Base-by-base conservation (phyloP, 805 yeast genomes). In the Saccharomyces paradoxus region DNA sequence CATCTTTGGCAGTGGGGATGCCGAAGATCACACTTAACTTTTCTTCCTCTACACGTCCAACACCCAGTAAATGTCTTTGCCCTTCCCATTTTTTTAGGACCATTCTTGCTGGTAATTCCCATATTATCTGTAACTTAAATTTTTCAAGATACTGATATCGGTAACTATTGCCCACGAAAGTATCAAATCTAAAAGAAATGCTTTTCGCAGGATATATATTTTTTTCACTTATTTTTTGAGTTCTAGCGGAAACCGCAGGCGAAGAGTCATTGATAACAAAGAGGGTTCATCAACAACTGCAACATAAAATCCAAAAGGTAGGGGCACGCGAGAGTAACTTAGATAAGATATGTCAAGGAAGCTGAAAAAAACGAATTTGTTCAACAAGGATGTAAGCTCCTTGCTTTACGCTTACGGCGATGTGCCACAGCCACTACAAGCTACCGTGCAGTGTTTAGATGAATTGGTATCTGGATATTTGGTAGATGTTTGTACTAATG, bases 1-100 rank as follows among this genome's bases (percentile, higher is more conserved):
- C 97, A 90, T 55, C 87, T 77, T n/a, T 69, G 65, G 69, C 97
- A 90, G 13, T 71, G 66, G 0, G 97, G 97, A 58, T 77, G 78
- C 14, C 76, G 73, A 54, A 86, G 73, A 66, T 89, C 96, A 69
- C 97, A 90, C 55, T 87, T 83, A 50, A 89, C 84, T 68, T 89
- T 87, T 48, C 96, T 70, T 14, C 84, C 74, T 48, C 96, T 77
- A 63, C 97, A 89, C 0, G 96, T 87, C 75, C 88, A 88, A 66
- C 97, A 90, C 0, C 96, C 97, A 0, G 87, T 83, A 64, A 88
- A 89, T 0, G 94, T 83, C 65, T 89, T 90, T 8, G 81, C 79
- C 55, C 83, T 71, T 57, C 70, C 44, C 24, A 37, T 8, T 17
- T 37, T 75, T 56, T 17, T 37, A n/a, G 24, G 12, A 8, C 44